These are phyloP conservation scores for Cicer pinnatifidum DNA, from an alignment of 306 rosid species.

Conservation along the genomic window DNA sequence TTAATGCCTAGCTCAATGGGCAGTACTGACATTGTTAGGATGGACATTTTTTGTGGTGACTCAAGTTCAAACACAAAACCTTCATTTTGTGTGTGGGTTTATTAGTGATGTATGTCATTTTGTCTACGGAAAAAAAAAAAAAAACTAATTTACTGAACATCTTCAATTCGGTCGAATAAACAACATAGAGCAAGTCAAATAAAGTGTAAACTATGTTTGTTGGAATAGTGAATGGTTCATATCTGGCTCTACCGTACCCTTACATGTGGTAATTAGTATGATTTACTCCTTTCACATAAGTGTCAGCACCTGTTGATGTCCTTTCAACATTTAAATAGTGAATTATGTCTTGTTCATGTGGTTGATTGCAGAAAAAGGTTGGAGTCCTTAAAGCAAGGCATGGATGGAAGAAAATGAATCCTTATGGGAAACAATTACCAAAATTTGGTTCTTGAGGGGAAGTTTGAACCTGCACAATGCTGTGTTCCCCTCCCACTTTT, in stretches of 20 bases:
- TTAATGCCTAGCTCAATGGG: too few relatives aligned
- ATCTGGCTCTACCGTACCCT: constrained; percentile 2
- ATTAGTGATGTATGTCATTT: too few relatives aligned
- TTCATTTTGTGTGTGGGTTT: too few relatives aligned
- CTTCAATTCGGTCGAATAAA: too few relatives aligned
- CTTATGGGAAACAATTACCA: constrained; percentile 37
- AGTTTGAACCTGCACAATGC: constrained; percentile 14
- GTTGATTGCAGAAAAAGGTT: constrained; percentile 65
- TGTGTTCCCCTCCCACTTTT: not conserved
- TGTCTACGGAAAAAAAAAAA: too few relatives aligned
- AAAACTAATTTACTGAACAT: too few relatives aligned
- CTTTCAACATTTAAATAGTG: not conserved
- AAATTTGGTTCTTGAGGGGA: constrained; percentile 50
- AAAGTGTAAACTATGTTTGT: constrained; percentile 5
- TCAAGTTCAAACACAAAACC: too few relatives aligned
- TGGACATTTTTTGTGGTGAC: too few relatives aligned
- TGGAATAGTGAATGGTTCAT: constrained; percentile 21
- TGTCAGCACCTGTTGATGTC: not conserved
- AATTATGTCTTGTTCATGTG: not conserved
- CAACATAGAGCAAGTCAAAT: too few relatives aligned
- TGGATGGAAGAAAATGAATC: constrained; percentile 54
- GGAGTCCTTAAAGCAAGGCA: constrained; percentile 77
- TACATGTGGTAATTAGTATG: too few relatives aligned
- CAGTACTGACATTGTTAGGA: too few relatives aligned
- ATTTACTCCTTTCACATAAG: too few relatives aligned